phyloP scores from a whole-genome alignment of 768 basidiomycete species.

The Mycena venus region DNA sequence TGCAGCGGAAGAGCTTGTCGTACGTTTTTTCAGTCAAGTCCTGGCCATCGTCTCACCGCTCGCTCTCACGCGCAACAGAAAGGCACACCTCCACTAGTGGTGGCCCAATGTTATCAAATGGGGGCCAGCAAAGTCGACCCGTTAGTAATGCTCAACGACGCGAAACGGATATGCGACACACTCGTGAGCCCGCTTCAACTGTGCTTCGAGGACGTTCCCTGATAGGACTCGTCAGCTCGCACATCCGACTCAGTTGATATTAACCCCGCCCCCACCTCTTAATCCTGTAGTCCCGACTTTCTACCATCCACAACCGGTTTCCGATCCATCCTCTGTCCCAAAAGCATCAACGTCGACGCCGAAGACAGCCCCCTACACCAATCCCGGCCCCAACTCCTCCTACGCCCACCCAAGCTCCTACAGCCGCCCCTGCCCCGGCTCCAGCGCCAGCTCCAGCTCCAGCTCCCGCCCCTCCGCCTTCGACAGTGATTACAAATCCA shows the following conservation, averaged over 20 bases:
- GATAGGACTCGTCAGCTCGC: conserved; percentile 64
- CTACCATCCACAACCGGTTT: conserved; percentile 45
- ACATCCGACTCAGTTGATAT: conserved; percentile 78
- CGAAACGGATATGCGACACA: conserved; percentile 83
- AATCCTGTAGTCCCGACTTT: conserved; percentile 63
- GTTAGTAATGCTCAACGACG: conserved; percentile 78
- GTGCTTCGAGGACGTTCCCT: conserved; percentile 22
- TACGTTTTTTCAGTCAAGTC: conserved; percentile 53
- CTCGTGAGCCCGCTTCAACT: conserved; percentile 60
- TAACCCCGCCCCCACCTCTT: conserved; percentile 74
- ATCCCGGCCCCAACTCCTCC: conserved; percentile 40
- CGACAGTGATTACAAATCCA: conserved; percentile 76
- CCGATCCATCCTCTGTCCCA: conserved; percentile 43
- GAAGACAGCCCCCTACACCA: conserved; percentile 41
- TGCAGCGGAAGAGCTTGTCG: conserved; percentile 87
- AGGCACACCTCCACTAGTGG: conserved; percentile 75
- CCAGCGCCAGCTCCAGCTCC: conserved; percentile 46
- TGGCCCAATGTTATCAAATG: conserved; percentile 86
- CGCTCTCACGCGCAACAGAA: conserved; percentile 50
- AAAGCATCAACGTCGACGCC: conserved; percentile 44
- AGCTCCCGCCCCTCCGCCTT: conserved; percentile 42
- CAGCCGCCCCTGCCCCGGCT: conserved; percentile 42
- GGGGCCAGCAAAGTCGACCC: conserved; percentile 81
- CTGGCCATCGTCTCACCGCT: conserved; percentile 21
- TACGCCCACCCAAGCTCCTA: conserved; percentile 45